These are phyloP conservation scores for Arthroderma sp. DNA, from an alignment of 2,329 filamentous ascomycete genomes.

Conservation along the genomic window DNA sequence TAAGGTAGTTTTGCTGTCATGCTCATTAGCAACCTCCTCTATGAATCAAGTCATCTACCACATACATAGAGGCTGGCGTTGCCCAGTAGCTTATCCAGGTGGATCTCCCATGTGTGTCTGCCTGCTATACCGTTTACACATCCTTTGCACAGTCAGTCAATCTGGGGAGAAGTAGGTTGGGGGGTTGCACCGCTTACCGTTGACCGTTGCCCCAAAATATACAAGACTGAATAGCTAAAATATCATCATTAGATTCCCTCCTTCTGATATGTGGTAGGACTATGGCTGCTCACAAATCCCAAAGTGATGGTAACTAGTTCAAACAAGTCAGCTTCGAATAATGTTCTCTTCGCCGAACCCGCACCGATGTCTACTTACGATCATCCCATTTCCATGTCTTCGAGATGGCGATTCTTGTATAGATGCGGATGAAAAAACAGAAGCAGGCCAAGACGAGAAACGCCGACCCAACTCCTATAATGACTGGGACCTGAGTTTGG, in stretches of 20 bases:
- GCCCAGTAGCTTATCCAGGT: neutral
- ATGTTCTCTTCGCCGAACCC: too few species aligned
- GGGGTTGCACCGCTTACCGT: neutral
- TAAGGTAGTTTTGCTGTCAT: neutral
- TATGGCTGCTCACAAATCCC: slow-evolving; percentile 2
- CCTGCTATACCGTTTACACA: neutral
- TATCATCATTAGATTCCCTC: neutral
- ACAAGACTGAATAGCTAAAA: slow-evolving; percentile 4
- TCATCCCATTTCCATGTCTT: slow-evolving; percentile 5
- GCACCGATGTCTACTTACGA: neutral
- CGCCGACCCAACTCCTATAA: neutral
- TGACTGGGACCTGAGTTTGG: neutral
- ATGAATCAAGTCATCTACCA: neutral
- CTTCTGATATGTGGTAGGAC: neutral
- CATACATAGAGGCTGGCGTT: neutral
- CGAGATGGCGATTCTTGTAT: neutral
- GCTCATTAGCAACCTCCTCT: neutral
- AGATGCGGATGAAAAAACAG: neutral
- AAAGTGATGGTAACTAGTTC: neutral
- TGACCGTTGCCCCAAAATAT: neutral
- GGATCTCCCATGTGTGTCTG: neutral
- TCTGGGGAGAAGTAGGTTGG: neutral
- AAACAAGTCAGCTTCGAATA: neutral
- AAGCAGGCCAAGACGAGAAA: neutral
- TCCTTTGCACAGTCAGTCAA: neutral